Evolutionary conservation across 2,329 filamentous ascomycete genomes (phyloP).

Genomic region (Cucurbitaria berberidis): DNA sequence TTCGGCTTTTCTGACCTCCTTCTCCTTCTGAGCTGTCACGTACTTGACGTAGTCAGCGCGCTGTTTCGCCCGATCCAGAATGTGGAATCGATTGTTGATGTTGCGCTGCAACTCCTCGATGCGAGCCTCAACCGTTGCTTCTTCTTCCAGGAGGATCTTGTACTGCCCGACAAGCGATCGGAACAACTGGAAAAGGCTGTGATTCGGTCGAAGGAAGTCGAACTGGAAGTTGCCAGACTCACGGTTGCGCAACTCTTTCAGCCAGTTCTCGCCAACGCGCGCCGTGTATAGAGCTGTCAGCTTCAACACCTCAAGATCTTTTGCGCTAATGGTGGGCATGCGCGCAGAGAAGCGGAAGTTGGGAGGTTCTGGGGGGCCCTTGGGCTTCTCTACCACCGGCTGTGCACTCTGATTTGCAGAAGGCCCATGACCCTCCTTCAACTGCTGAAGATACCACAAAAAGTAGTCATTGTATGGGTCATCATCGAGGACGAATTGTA

Average conservation of each 20-base stretch:
- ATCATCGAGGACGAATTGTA: constrained; percentile 79
- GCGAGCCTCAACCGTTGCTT: constrained; percentile 73
- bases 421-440: constrained; percentile 81
- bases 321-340: constrained; percentile 96
- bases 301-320: constrained; percentile 77
- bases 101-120: constrained; percentile 76
- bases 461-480: constrained; percentile 92
- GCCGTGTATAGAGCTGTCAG: constrained; percentile 91
- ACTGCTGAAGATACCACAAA: constrained; percentile 85
- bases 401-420: constrained; percentile 17
- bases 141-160: constrained; percentile 75
- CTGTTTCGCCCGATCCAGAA: constrained; percentile 81
- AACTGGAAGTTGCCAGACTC: constrained; percentile 94
- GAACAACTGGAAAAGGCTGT: constrained; percentile 96
- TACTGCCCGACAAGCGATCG: constrained; percentile 93
- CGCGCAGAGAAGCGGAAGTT: constrained; percentile 93
- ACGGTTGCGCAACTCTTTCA: constrained; percentile 86
- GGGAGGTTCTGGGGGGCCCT: constrained; percentile 82
- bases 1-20: constrained; percentile 86
- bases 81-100: constrained; percentile 76
- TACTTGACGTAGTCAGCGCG: constrained; percentile 86
- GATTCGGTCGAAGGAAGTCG: constrained; percentile 92
- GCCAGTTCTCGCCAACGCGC: constrained; percentile 88
- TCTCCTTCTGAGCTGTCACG: constrained; percentile 82
- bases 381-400: constrained; percentile 63